Base-by-base conservation (phyloP, 2,329 filamentous ascomycete species). In the Tolypocladium pustulatum region DNA sequence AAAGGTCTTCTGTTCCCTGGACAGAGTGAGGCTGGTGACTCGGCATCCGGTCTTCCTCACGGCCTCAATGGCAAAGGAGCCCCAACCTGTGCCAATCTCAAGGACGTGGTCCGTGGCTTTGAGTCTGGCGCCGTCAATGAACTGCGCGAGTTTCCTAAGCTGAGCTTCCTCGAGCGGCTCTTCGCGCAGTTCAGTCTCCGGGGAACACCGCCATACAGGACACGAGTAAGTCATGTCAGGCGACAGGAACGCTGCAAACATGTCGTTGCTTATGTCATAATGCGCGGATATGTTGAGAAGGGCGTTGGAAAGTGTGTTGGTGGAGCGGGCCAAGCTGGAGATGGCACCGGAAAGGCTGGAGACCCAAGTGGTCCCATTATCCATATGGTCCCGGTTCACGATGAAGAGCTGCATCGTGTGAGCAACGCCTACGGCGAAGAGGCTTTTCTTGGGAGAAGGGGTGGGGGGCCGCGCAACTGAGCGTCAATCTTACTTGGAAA, bases 181-280 rank as follows among this genome's bases (percentile, higher is more conserved):
- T 72, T 74, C 40, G 15, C 30, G 54, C 9, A 43, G 17, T 5
- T 53, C 53, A 15, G 32, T 12, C 20, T 20, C 30, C 4, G 34
- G 37, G 1, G 61, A 41, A 27, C n/a, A 51, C 13, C 57, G 57
- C 86, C 86, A 88, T 55, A 89, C 84, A 3, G 87, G 82, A 67
- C 86, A 89, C 0, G 85, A 89, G 65, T 89, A 90, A 4, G 86
- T 89, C 87, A 90, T 90, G 66, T 90, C 87, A n/a, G 81, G 77
- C 0, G 85, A 88, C 34, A 90, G 75, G 63, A 90, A 90, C 0
- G 86, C 85, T 7, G 85, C 84, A 65, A 90, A 90, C 84, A 90
- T 88, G 59, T 85, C 84, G 66, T 90, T 90, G 63, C 83, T 86
- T 61, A 90, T 88, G 65, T 91, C 87, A 68, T 91, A 91, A 63